Base-by-base conservation (phyloP, 2,329 filamentous ascomycete species). In the Penicillium sp. region DNA sequence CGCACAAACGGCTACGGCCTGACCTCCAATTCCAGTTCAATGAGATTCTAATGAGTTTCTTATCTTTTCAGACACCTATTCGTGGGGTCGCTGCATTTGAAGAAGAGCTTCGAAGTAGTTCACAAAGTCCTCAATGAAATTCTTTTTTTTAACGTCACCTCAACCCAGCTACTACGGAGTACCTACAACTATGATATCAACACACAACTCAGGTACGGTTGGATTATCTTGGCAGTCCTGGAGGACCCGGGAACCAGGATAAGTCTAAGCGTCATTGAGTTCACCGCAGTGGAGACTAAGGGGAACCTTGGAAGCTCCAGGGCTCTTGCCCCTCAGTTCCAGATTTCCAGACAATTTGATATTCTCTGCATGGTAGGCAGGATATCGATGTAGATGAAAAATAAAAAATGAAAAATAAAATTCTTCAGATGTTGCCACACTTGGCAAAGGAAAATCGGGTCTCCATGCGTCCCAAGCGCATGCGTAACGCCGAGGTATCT, bases 11-110 rank as follows among this genome's bases (percentile, higher is more conserved):
- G 43, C 61, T 72, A 9, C 67, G 61, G 17, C 58, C 61, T 5
- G 64, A 68, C 19, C 57, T 71, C 6, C 67, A 68, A 35, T 70
- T 70, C 41, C 64, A 66, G 5, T 72, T 69, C 53, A 67, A 66
- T 49, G 69, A 72, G 49, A 63, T 68, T 43, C 49, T 72, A 8
- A 61, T 71, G 53, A 64, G 61, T 35, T 65, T 66, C 43, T 53
- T 72, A 40, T 67, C 65, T 56, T 53, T 71, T 21, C 59, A 53
- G 2, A 41, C 54, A 7, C 65, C 67, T 8, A 57, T 69, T 31
- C 58, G 63, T 7, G 64, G 65, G 6, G 56, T 69, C 34, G 61
- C 62, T 31, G 52, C 50, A 3, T 70, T 72, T 45, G 63, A 71
- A 51, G 51, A 57, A 39, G 63, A 67, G 22, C 48, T 70, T n/a